Evolutionary conservation across 2,329 filamentous ascomycete genomes (phyloP), one percentile per base, ranked within the genome.

Genomic region (Aspergillus amoenus): DNA sequence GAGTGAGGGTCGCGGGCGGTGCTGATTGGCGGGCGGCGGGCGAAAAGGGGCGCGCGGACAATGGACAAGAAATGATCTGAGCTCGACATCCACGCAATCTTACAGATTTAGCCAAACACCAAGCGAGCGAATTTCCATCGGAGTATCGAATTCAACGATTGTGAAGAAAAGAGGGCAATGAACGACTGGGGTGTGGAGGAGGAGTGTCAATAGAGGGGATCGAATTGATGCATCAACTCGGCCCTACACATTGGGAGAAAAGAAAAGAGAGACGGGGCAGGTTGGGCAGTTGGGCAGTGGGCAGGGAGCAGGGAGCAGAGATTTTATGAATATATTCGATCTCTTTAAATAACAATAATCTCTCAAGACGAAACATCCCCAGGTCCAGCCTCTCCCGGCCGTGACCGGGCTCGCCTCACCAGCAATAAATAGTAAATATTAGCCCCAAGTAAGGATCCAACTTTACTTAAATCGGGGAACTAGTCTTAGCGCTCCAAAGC

Each of bases 11-110:
- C 49, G 42, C 40, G 44, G 52, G 34, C 47, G 49, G 50, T 47
- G 42, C 59, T 67, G 64, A 67, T 67, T 67, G 66, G 65, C 54
- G 54, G 63, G 53, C 15, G 40, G 47, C 46, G 55, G 43, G 40
- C 43, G 60, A 64, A 66, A 66, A 68, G 66, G 65, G 66, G 66
- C 61, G 50, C 55, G 37, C 52, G 48, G 52, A 45, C 52, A 55
- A 56, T 47, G 61, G 60, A 58, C 62, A 56, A 50, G 32, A 42
- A 32, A 46, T 55, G 60, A 62, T 61, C 63, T 60, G 61, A 59
- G 62, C 62, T 59, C 61, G 59, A 63, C 62, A 64, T 64, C 57
- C 61, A 61, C 50, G 44, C 18, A 39, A 52, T 27, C 34, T 18
- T 49, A 52, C 21, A 17, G 51, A 46, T 46, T 39, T 11, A 17